A percentile compares a stretch with the other conserved stretches of the same genome.
These are phyloP conservation scores for Boletus rufocinnamomeus DNA, from an alignment of 768 basidiomycete species.

Conservation along the genomic window DNA sequence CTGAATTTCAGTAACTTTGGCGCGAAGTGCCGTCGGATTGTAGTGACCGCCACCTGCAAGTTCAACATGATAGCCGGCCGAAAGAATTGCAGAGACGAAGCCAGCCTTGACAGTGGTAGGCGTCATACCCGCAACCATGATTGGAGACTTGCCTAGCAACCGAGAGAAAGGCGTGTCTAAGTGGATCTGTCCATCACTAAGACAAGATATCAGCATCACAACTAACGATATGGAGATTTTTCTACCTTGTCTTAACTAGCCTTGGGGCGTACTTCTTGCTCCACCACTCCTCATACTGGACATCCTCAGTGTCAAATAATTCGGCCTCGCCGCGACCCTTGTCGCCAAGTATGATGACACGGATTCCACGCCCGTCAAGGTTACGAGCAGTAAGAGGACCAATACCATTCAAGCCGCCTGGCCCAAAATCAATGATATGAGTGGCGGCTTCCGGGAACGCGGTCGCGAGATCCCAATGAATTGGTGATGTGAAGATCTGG, in stretches of 20 bases:
- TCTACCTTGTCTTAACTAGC: slow-evolving; percentile 85
- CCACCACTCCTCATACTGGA: slow-evolving; percentile 89
- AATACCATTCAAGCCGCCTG: slow-evolving; percentile 91
- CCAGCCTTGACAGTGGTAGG: slow-evolving; percentile 95
- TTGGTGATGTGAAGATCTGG: slow-evolving; percentile 88
- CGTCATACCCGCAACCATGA: slow-evolving; percentile 99
- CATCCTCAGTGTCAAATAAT: slow-evolving; percentile 64
- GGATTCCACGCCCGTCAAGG: slow-evolving; percentile 90
- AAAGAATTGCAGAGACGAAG: slow-evolving; percentile 89
- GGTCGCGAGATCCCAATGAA: slow-evolving; percentile 92
- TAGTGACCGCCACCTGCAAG: slow-evolving; percentile 98
- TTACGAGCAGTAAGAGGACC: slow-evolving; percentile 89
- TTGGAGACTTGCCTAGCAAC: slow-evolving; percentile 91
- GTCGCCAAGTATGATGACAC: slow-evolving; percentile 89
- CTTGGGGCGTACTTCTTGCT: slow-evolving; percentile 82
- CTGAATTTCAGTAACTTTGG: slow-evolving; percentile 93
- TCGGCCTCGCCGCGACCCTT: slow-evolving; percentile 87
- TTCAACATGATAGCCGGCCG: slow-evolving; percentile 95
- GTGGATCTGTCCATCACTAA: slow-evolving; percentile 86
- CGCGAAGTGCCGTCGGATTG: slow-evolving; percentile 82
- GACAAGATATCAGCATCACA: slow-evolving; percentile 3
- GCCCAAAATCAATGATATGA: slow-evolving; percentile 95
- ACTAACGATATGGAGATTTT: background rate
- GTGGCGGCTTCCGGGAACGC: slow-evolving; percentile 89
- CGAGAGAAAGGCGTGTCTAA: slow-evolving; percentile 97